Evolutionary conservation across 2,329 filamentous ascomycete species (phyloP), one percentile per base, ranked within the genome.

Genomic region (Bipolaris oryzae): DNA sequence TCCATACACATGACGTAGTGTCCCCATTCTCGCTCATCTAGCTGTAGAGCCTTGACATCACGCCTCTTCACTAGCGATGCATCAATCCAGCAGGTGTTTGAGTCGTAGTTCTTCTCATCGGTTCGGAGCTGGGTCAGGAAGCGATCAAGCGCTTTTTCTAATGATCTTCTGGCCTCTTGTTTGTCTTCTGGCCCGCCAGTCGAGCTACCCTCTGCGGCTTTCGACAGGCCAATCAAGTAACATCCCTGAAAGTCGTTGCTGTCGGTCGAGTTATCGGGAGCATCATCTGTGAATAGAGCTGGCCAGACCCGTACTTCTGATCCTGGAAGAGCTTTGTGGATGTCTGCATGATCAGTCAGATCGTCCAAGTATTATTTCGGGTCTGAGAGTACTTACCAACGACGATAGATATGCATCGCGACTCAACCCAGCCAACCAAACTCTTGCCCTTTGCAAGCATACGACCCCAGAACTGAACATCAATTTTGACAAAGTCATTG

Each of bases 401-500:
- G 18, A 89, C 78, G 33, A 89, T 74, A 55, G 79, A 76, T 1
- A 85, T 78, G 52, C 82, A 86, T 52, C 84, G 80, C 7, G 85
- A 87, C 64, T 89, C 87, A 2, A 89, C 71, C 87, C 87, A 89
- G 10, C 85, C 84, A 0, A 89, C 75, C 45, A 88, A 81, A 11
- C 78, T 76, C 18, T 81, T 82, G 1, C 85, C 84, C 51, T 82
- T 84, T 1, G 79, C 74, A 1, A 80, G 74, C 2, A 85, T 85
- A 6, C 81, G 74, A 1, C 86, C 86, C 87, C 87, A 90, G 71
- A 87, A 89, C 44, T 87, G 85, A 1, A 85, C 79, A 54, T 87
- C 83, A 49, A 90, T 81, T 64, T 83, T 85, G 54, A 87, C 73
- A 65, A 86, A 90, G 50, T 76, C 82, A 52, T 77, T 80, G 69